Base-by-base conservation (phyloP, 176 grass and related monocot species). In the Triticum turgidum region DNA sequence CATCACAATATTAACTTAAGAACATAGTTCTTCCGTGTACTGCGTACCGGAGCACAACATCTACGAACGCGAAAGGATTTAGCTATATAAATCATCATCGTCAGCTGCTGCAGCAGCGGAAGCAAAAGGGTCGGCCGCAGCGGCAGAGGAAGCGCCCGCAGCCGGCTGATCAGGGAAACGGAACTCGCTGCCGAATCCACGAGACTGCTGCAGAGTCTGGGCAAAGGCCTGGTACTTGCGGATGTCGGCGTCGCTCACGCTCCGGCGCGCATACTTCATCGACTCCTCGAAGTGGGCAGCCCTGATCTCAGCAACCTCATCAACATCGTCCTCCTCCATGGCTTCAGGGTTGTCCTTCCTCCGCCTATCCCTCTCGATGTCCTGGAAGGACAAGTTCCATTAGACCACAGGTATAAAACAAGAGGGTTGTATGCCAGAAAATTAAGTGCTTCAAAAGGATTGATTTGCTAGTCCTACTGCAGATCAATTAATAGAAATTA, bases 141-240 rank as follows among this genome's bases (percentile, higher is more conserved):
- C 33, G 7, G 69, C 90, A 8, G 71, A 39, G 3, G 61, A 68
- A 11, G 81, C 59, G 30, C 41, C 84, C 0, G 84, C 45, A 13
- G 89, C 76, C 32, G 81, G 78, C 39, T 69, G 82, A 21, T 91
- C 90, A 2, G 90, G 10, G 79, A 97, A 97, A 17, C 95, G 89
- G 89, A 97, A 97, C 85, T 97, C 95, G 5, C 80, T 97, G 63
- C 95, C 95, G 4, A 97, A 82, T 21, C 91, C 95, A 15, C 95
- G 89, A 0, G 95, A 93, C 71, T 97, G 95, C 85, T 97, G 95
- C 74, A 97, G 86, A 3, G 95, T 95, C 80, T 95, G 95, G 8
- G 95, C 95, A 6, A 98, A 98, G 42, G 91, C 91, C 80, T 95
- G 93, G 67, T 98, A 98, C 79, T 98, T 98, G 20, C 92, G 74